These are phyloP conservation scores for Keithomyces neogunnii DNA, from an alignment of 2,329 filamentous ascomycete species.

Conservation along the genomic window DNA sequence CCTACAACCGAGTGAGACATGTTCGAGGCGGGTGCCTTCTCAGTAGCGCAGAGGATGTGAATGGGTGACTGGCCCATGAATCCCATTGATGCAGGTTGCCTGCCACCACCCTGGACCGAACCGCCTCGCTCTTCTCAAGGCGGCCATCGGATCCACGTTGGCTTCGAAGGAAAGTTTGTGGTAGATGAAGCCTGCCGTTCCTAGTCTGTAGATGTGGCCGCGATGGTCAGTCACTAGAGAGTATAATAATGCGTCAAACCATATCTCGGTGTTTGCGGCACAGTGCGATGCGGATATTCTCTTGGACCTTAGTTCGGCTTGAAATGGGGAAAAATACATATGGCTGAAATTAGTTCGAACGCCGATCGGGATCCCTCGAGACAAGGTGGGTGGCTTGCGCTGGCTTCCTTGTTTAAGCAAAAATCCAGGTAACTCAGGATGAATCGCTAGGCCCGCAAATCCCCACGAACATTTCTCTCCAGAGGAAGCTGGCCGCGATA, in stretches of 20 bases:
- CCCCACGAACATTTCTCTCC: background rate
- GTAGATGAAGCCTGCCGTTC: too few species aligned
- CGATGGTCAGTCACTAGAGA: too few species aligned
- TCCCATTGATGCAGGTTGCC: too few species aligned
- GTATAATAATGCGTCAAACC: too few species aligned
- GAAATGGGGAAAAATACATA: background rate
- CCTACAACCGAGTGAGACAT: background rate
- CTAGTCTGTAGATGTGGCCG: too few species aligned
- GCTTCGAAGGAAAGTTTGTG: too few species aligned
- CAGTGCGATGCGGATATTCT: too few species aligned
- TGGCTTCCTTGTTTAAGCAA: slow-evolving; percentile 5
- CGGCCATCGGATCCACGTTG: too few species aligned
- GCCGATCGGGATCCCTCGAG: background rate
- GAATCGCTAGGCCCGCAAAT: background rate
- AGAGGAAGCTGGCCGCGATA: background rate
- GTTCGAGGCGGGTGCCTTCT: background rate
- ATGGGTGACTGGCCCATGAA: too few species aligned
- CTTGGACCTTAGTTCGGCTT: background rate
- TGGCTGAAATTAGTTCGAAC: background rate
- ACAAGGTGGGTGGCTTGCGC: slow-evolving; percentile 1
- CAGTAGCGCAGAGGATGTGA: background rate
- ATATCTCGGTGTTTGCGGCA: too few species aligned
- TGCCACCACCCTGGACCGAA: too few species aligned
- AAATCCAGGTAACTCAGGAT: background rate
- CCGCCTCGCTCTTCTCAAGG: too few species aligned